Base-by-base conservation (phyloP, 441 rosid genomes). In the Populus hybrid region DNA sequence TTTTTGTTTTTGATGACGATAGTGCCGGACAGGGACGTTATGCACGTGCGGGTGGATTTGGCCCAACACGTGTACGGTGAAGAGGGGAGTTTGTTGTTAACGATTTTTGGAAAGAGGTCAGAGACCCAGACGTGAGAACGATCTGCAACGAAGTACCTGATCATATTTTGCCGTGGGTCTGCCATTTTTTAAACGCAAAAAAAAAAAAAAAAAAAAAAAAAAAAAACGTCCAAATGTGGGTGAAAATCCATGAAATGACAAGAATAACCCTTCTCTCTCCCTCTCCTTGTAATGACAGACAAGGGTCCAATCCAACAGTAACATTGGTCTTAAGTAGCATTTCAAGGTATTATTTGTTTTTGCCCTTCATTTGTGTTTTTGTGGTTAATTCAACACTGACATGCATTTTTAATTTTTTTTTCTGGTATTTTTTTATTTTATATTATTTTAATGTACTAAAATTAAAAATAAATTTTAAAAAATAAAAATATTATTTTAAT, bases 41-140 rank as follows among this genome's bases (percentile, higher is more conserved):
- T 75, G 77, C 89, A 83, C 85, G 89, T 83, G 85, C 82, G 81
- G 75, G 42, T 77, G 2, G 14, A n/a, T 66, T 10, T 21, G 6
- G 2, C 75, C 84, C 14, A 12, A 63, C 82, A 83, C 86, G 82
- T 84, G 85, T 77, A 57, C 75, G 70, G 73, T 64, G 1, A 4
- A 10, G 12, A 12, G 5, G 5, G 18, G 71, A 6, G 74, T 69
- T 76, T 4, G 35, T 79, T 14, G 20, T 2, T 78, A 74, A 70
- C 76, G 77, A 76, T 68, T 63, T 75, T 46, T 23, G 23, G 32
- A 30, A 18, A 30, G 6, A 23, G 34, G 30, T 66, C 16, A 9
- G 69, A 28, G 54, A 4, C 18, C 4, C 54, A 1, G 54, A 24
- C 4, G 12, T 11, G 21, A 21, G 63, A 9, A 11, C 3, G 23